Base-by-base conservation (phyloP, 768 basidiomycete genomes). In the Amanita rimosa region DNA sequence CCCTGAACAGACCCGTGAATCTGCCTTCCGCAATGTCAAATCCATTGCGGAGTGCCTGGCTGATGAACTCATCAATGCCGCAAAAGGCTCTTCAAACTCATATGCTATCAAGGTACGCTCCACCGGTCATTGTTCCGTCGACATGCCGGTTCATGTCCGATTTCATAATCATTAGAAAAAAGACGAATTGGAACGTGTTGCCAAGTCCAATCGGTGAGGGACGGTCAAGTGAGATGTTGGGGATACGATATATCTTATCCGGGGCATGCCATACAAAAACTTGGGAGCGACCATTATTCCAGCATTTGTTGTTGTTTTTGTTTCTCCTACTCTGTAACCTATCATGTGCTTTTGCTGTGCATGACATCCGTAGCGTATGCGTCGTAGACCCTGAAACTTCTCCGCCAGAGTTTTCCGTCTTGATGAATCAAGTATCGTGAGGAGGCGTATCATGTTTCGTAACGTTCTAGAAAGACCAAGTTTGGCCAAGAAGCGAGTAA, bases 1-100 rank as follows among this genome's bases (percentile, higher is more conserved):
- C 31, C 40, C 49, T 17, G 52, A 22, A 3, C 57, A 96, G 92
- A 96, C 95, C 55, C 96, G 96, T 64, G 96, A 99, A 72, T 97
- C 95, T 40, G 93, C 96, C 46, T 99, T 99, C 92, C 91, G 96
- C 71, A 99, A 99, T 74, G 90, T 97, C 61, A 99, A 99, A 72
- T 96, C 93, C 53, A 86, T 99, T 60, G 93, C 96, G 53, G 95
- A 98, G 74, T 97, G 95, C 72, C 79, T 98, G 46, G 95, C 96
- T 52, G 96, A 98, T 66, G 96, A 99, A 69, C 85, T 98, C 62
- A 97, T 98, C 79, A 99, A 99, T 68, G 96, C 96, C 47, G 96
- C 95, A 56, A 98, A 99, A 76, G 96, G 96, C 55, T 98, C 96
- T 44, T 97, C 94, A 62, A 99, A 99, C 85, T 98, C 95, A 48